A percentile compares a stretch with the other conserved stretches of the same genome.
phyloP scores from a whole-genome alignment of 140 eudicot species.

The Eryngium alpinum region DNA sequence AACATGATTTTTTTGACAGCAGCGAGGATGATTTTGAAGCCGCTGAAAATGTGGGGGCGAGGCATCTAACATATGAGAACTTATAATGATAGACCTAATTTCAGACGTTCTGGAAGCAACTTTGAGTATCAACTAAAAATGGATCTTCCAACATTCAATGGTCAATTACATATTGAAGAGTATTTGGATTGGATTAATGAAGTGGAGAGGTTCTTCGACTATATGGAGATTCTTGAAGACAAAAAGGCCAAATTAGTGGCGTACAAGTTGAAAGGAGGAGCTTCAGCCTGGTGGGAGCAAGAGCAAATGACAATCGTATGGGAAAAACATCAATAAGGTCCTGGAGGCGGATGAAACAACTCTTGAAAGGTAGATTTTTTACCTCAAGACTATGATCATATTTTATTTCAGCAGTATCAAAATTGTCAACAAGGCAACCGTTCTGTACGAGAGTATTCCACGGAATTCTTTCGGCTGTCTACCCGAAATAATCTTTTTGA shows the following conservation, averaged over 20 bases:
- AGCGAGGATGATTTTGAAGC: not conserved
- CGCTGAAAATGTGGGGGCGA: not conserved
- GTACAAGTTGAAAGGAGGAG: too few relatives aligned
- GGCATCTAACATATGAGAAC: not conserved
- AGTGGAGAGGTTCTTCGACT: constrained; percentile 4
- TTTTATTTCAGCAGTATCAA: constrained; percentile 5
- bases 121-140: not conserved
- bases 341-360: not conserved
- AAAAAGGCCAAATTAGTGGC: constrained; percentile 8
- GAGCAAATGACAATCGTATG: not conserved
- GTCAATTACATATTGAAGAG: constrained; percentile 7
- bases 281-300: too few relatives aligned
- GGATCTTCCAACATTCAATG: constrained; percentile 8
- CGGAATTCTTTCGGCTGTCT: not conserved
- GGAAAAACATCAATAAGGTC: not conserved
- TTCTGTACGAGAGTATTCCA: not conserved
- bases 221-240: constrained; percentile 7
- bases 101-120: not conserved
- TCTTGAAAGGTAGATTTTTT: not conserved
- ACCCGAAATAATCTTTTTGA: not conserved
- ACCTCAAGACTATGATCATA: constrained; percentile 5
- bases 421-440: constrained; percentile 8
- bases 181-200: constrained; percentile 11
- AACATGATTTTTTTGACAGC: not conserved
- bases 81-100: not conserved